Evolutionary conservation across 208 protist species (phyloP).

Genomic region (Spongospora subterranea): DNA sequence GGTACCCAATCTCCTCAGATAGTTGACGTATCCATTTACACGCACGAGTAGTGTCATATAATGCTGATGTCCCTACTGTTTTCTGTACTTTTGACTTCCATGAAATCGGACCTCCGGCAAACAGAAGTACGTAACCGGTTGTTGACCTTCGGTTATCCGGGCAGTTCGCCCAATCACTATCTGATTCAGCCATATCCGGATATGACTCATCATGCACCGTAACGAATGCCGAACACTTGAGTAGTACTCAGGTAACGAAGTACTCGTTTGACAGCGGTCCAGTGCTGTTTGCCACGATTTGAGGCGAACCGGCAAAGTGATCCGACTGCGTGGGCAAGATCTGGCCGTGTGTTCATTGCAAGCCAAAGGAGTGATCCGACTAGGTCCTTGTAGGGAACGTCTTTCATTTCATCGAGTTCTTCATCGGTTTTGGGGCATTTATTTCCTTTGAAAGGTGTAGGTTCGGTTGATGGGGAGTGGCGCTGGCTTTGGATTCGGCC

Average conservation of each 20-base stretch:
- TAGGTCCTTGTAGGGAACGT: neutral
- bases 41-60: neutral
- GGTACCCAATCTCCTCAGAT: neutral
- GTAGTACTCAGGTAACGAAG: neutral
- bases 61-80: conserved; percentile 40
- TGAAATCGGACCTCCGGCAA: neutral
- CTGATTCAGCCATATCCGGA: neutral
- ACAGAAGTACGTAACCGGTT: conserved; percentile 48
- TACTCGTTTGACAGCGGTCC: neutral
- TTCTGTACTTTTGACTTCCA: conserved; percentile 54
- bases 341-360: neutral
- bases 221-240: neutral
- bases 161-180: conserved; percentile 36
- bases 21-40: conserved; percentile 36
- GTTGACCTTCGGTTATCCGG: conserved; percentile 10
- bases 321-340: neutral
- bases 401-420: neutral
- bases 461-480: neutral
- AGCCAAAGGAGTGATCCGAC: neutral
- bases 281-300: neutral
- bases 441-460: neutral
- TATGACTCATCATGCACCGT: neutral
- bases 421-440: neutral
- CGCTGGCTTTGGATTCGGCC: neutral
- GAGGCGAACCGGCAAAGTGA: neutral